These are phyloP conservation scores for Creolimax fragrantissima DNA, from an alignment of 78 protist genomes.

Conservation along the genomic window DNA sequence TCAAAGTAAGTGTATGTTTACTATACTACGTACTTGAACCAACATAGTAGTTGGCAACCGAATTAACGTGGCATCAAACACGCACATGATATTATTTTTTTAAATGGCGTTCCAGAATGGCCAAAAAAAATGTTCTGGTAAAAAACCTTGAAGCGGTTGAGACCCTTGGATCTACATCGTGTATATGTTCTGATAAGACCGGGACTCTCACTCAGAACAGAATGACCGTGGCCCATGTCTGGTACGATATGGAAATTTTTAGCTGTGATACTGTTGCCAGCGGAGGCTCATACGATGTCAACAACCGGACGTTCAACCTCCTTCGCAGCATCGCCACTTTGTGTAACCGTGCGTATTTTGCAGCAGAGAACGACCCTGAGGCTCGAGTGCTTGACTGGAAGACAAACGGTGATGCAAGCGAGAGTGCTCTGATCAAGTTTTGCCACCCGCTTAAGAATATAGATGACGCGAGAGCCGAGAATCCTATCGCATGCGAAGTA, in stretches of 20 bases:
- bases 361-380: background rate
- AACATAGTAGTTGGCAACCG: too few relatives aligned
- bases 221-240: conserved; percentile 55
- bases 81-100: too few relatives aligned
- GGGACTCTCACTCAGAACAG: conserved; percentile 87
- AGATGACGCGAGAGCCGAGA: background rate
- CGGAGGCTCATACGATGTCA: too few relatives aligned
- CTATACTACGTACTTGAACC: too few relatives aligned
- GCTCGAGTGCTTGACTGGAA: background rate
- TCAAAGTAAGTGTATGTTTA: too few relatives aligned
- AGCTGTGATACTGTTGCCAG: too few relatives aligned
- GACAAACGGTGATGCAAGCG: background rate
- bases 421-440: background rate
- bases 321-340: background rate
- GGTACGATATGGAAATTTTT: background rate
- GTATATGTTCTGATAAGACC: conserved; percentile 92
- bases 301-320: background rate
- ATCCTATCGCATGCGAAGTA: conserved; percentile 12
- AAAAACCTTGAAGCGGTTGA: conserved; percentile 71
- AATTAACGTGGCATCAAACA: too few relatives aligned
- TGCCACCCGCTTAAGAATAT: background rate
- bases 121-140: conserved; percentile 73
- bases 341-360: conserved; percentile 17
- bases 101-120: too few relatives aligned
- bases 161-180: conserved; percentile 79